Base-by-base conservation (phyloP, 805 yeast genomes). In the Lipomyces orientalis region DNA sequence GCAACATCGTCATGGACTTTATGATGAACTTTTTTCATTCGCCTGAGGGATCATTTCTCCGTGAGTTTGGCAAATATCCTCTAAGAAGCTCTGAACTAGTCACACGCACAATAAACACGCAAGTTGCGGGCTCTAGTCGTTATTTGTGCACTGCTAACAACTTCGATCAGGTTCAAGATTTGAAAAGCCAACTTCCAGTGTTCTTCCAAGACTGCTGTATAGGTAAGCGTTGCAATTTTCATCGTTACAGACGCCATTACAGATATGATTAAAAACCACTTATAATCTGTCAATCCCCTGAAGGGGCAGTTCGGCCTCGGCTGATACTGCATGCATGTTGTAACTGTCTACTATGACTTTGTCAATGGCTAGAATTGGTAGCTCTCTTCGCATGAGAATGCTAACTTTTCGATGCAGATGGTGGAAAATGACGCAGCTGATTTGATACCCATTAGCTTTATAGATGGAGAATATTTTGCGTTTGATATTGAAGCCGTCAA, bases 401-500 rank as follows among this genome's bases (percentile, higher is more conserved):
- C 22, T 43, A 43, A 43, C 49, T 4, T 6, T 43, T n/a, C 8
- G 7, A n/a, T 31, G 52, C 52, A 33, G 35, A 54, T 31, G 57
- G 35, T 54, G 57, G 35, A 54, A 5, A n/a, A 54, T 54, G 57
- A 25, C 16, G 55, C 55, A 52, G 31, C 22, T 49, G 54, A 49
- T 2, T 59, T 62, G 6, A 37, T 54, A 25, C 35, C 54, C 33
- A 62, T 71, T 34, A 63, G 68, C 64, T 61, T 46, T 52, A 31
- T 70, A 22, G 68, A 61, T 43, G 73, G 73, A 61, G 63, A 69
- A 51, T 71, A 54, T 37, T 60, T 72, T n/a, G 60, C 72, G 43
- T 72, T 69, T 31, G 72, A 68, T 60, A 29, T 69, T 49, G 71
- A 60, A 6, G 85, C 83, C 61, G 81, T 90, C 60, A 83, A 83